These are phyloP conservation scores for Stagonosporopsis rhizophila DNA, from an alignment of 2,329 filamentous ascomycete species.

Conservation along the genomic window DNA sequence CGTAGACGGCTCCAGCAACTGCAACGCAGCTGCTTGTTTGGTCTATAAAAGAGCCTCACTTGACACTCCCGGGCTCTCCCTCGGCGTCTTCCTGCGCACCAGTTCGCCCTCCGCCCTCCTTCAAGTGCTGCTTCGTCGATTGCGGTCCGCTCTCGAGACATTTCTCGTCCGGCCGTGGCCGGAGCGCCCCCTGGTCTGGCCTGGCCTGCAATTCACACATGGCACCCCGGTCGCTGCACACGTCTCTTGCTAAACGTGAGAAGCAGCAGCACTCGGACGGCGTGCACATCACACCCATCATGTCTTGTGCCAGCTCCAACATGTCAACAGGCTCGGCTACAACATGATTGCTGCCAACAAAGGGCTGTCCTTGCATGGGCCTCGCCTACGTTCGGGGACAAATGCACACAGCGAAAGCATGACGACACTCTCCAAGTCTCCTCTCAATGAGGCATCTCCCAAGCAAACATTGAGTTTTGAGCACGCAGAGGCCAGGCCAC, in stretches of 20 bases:
- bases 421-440: constrained; percentile 17
- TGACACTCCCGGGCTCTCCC: not conserved
- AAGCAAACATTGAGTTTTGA: constrained; percentile 16
- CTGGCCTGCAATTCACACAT: constrained; percentile 46
- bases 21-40: constrained; percentile 2
- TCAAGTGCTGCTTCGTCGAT: constrained; percentile 11
- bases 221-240: constrained; percentile 43
- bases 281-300: constrained; percentile 18
- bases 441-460: constrained; percentile 6
- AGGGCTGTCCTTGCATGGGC: constrained; percentile 38
- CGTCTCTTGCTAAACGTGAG: constrained; percentile 22
- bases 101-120: constrained; percentile 20
- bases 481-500: constrained; percentile 11
- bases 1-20: not conserved
- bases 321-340: constrained; percentile 37
- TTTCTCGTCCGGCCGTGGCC: constrained; percentile 22
- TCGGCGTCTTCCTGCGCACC: constrained; percentile 9
- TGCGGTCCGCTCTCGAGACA: constrained; percentile 16
- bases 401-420: constrained; percentile 25
- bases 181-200: constrained; percentile 26
- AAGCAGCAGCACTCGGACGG: constrained; percentile 18
- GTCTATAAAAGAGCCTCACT: not conserved
- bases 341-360: constrained; percentile 32
- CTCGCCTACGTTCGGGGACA: constrained; percentile 20
- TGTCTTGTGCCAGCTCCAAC: constrained; percentile 23